Percentiles rank a stretch among this genome's conserved stretches.
Conservation (phyloP, 768 basidiomycete species). For the Russula virescens region DNA sequence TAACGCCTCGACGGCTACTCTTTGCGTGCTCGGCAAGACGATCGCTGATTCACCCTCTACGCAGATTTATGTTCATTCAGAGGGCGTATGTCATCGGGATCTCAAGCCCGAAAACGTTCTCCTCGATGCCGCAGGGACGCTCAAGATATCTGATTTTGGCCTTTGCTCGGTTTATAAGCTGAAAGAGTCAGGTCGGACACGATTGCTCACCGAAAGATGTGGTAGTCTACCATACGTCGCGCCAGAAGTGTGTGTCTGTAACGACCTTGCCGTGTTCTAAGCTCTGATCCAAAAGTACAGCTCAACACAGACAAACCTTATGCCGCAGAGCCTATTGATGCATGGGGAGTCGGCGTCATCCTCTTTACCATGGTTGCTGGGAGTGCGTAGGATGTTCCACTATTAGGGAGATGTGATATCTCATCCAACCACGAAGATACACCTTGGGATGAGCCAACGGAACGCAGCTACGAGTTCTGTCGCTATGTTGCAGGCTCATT, state of each 20-base stretch:
- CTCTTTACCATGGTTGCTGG: slow-evolving; percentile 86
- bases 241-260: slow-evolving; percentile 60
- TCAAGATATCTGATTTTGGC: slow-evolving; percentile 96
- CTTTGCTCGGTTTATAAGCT: slow-evolving; percentile 86
- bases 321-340: slow-evolving; percentile 87
- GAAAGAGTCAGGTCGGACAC: slow-evolving; percentile 71
- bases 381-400: slow-evolving; percentile 49
- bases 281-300: slow-evolving; percentile 35
- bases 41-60: neutral
- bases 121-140: slow-evolving; percentile 71
- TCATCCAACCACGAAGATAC: slow-evolving; percentile 56
- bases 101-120: slow-evolving; percentile 96
- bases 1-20: slow-evolving; percentile 33
- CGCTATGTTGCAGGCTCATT: slow-evolving; percentile 70
- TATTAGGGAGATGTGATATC: neutral
- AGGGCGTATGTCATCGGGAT: slow-evolving; percentile 95
- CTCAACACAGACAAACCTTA: slow-evolving; percentile 64
- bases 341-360: slow-evolving; percentile 95
- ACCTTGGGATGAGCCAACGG: slow-evolving; percentile 94
- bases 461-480: slow-evolving; percentile 70
- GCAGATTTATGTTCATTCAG: slow-evolving; percentile 76
- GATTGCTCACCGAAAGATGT: slow-evolving; percentile 73
- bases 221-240: slow-evolving; percentile 94
- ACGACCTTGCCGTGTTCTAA: neutral
- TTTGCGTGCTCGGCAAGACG: neutral